Percentiles rank a stretch among this genome's conserved stretches.
Conservation (phyloP, 176 grass and related monocot genomes). For the Raddia guianensis region DNA sequence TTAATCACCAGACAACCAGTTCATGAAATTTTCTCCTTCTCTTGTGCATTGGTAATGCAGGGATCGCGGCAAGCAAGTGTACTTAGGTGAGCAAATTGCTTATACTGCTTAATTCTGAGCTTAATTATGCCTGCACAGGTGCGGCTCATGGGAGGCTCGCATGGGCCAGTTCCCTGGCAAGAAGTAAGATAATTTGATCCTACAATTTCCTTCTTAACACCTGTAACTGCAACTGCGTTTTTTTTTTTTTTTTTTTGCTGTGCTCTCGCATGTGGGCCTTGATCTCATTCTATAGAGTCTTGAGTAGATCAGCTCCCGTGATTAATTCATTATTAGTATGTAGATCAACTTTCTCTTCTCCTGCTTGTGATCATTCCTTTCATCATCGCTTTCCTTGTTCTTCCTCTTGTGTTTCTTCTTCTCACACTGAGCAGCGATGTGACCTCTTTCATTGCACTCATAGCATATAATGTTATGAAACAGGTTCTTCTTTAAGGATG, state of each 20-base stretch:
- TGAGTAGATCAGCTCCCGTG: constrained; percentile 21
- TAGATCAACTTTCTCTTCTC: too few species aligned
- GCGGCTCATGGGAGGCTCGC: constrained; percentile 95
- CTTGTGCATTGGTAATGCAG: constrained; percentile 47
- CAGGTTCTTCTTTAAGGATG: too few species aligned
- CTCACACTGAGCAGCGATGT: too few species aligned
- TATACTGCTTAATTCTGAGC: not conserved
- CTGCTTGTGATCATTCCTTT: too few species aligned
- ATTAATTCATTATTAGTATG: constrained; percentile 9
- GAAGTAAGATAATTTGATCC: constrained; percentile 60
- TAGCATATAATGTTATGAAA: too few species aligned
- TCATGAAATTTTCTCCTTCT: not conserved
- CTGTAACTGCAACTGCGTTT: not conserved
- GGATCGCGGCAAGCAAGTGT: constrained; percentile 98
- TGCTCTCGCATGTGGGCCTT: not conserved
- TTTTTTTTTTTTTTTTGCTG: constrained; percentile 3
- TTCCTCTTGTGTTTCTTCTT: too few species aligned
- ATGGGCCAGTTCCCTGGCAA: constrained; percentile 99
- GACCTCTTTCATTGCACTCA: too few species aligned
- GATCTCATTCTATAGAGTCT: constrained; percentile 2
- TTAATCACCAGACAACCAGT: not conserved
- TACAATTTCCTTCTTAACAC: not conserved
- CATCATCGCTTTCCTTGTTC: too few species aligned
- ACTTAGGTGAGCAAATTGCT: constrained; percentile 65
- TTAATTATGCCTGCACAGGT: constrained; percentile 57